Percentiles rank a stretch among this genome's conserved stretches.
Conservation (phyloP, 371 early-diverging fungal species). For the Coemansia sp. region DNA sequence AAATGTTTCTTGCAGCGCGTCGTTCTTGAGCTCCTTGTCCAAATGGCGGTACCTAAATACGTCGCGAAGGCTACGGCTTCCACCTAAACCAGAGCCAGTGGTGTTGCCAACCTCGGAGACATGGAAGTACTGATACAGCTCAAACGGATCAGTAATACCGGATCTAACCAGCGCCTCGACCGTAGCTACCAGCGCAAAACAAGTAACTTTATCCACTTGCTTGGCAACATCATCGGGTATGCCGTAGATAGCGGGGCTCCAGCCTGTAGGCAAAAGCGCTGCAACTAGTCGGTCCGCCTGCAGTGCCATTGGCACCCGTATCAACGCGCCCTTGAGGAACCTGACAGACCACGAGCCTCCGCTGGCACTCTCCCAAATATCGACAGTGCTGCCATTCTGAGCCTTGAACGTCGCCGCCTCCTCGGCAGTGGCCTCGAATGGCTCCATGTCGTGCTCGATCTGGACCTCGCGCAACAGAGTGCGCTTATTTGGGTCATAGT, state of each 20-base stretch:
- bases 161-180: too few species aligned
- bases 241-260: slow-evolving; percentile 55
- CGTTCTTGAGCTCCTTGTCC: too few species aligned
- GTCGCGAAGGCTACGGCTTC: too few species aligned
- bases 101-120: too few species aligned
- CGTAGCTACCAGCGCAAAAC: too few species aligned
- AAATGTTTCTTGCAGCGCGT: too few species aligned
- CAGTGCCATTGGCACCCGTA: slow-evolving; percentile 91
- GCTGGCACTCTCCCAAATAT: slow-evolving; percentile 62
- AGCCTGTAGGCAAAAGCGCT: slow-evolving; percentile 93
- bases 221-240: slow-evolving; percentile 87
- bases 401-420: slow-evolving; percentile 89
- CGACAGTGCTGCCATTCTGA: slow-evolving; percentile 80
- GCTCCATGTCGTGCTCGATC: slow-evolving; percentile 85
- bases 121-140: too few species aligned
- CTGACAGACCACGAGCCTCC: slow-evolving; percentile 74
- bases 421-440: slow-evolving; percentile 86
- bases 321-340: slow-evolving; percentile 83
- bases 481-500: slow-evolving; percentile 89
- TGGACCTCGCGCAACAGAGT: slow-evolving; percentile 85
- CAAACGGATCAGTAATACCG: too few species aligned
- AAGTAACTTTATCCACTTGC: slow-evolving; percentile 94
- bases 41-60: too few species aligned
- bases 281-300: slow-evolving; percentile 91
- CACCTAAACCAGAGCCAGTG: too few species aligned